Base-by-base conservation (phyloP, 1,284 basidiomycete species). In the Austroboletus niveus region DNA sequence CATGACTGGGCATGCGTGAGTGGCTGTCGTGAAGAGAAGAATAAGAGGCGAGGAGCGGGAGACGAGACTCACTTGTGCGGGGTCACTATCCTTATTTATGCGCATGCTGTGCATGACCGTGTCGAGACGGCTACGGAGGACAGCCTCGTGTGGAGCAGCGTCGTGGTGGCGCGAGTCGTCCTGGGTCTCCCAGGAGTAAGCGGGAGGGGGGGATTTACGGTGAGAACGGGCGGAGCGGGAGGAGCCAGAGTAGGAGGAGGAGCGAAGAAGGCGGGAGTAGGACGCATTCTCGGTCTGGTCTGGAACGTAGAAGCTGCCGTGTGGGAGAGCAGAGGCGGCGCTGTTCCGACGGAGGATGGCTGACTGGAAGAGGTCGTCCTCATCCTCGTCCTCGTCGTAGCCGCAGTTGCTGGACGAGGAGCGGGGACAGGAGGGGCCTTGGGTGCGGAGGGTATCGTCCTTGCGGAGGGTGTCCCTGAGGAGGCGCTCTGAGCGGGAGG, bases 391-490 rank as follows among this genome's bases (percentile, higher is more conserved):
- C 41, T 69, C 65, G 1, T 65, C 61, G 48, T 71, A 66, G 22
- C 66, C 66, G 51, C 67, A 63, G 42, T 62, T 64, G 55, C 66
- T 68, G 39, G 57, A 65, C 56, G 51, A 58, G 51, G 68, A 63
- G 56, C 60, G 64, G 1, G 67, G 54, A 32, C 60, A 52, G 36
- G 65, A 51, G 24, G 58, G 49, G 29, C 52, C 32, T 9, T 42
- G 48, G 2, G 36, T 63, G 44, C 64, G 68, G 45, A 52, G 62
- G 54, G 53, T 62, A 48, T 79, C 75, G 55, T 81, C 82, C 47
- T 73, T 74, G 51, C 78, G 71, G 38, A 85, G 76, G 2, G 84
- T 76, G 49, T 82, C 76, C 47, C 82, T 72, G 36, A 85, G 73
- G 35, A 85, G 75, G 17, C 75, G 75, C 59, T 84, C 79, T 17